phyloP scores from a whole-genome alignment of 2,329 filamentous ascomycete species.

The Lachnellula subtilissima region DNA sequence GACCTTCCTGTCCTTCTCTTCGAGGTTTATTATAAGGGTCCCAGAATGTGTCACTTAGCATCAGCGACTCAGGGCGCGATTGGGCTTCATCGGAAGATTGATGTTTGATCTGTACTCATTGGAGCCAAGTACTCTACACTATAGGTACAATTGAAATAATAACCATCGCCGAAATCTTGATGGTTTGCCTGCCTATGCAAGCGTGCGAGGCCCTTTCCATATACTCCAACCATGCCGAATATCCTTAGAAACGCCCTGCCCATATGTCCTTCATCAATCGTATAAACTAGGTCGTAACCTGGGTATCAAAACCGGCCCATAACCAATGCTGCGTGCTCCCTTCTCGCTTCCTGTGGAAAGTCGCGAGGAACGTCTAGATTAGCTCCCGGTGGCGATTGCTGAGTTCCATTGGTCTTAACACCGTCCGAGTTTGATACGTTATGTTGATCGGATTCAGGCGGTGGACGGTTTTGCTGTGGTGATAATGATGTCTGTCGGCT shows the following conservation, averaged over 20 bases:
- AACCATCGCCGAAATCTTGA: conserved; percentile 15
- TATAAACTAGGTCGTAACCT: conserved; percentile 9
- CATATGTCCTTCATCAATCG: conserved; percentile 25
- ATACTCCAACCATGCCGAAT: conserved; percentile 18
- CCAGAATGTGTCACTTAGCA: too few relatives aligned
- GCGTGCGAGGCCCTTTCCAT: conserved; percentile 10
- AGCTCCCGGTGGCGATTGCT: conserved; percentile 17
- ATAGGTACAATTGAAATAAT: conserved; percentile 19
- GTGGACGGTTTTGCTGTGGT: conserved; percentile 25
- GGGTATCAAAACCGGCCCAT: conserved; percentile 23
- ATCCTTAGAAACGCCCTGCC: conserved; percentile 18
- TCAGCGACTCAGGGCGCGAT: too few relatives aligned
- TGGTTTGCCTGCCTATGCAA: conserved; percentile 18
- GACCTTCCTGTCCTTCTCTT: too few relatives aligned
- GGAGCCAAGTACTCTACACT: conserved; percentile 18
- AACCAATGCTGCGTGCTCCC: conserved; percentile 21
- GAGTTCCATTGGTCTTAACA: conserved; percentile 17
- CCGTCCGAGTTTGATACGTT: conserved; percentile 5
- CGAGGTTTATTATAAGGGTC: too few relatives aligned
- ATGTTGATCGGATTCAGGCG: conserved; percentile 14
- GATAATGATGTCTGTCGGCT: conserved; percentile 31
- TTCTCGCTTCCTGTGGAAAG: conserved; percentile 21
- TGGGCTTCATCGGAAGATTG: background rate
- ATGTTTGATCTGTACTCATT: background rate
- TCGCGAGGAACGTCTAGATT: conserved; percentile 20